phyloP scores from a whole-genome alignment of 2,329 filamentous ascomycete species.

The Nemania abortiva region DNA sequence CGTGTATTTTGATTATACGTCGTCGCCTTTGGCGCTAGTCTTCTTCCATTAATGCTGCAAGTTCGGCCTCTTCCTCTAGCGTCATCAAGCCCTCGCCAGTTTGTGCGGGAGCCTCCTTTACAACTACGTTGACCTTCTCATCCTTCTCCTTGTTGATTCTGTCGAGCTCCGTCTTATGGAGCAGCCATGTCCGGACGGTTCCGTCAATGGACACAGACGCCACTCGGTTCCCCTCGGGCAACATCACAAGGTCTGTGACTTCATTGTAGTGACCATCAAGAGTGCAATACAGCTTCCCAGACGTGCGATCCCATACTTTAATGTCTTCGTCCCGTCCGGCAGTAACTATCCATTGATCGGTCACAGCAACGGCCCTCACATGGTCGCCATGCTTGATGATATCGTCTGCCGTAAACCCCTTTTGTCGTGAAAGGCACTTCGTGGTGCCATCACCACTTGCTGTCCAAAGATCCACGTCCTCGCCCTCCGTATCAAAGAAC shows the following conservation, averaged over 20 bases:
- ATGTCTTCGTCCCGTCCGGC: constrained; percentile 92
- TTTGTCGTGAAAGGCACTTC: constrained; percentile 79
- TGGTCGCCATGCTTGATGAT: constrained; percentile 86
- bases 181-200: constrained; percentile 86
- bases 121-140: constrained; percentile 63
- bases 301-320: constrained; percentile 84
- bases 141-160: constrained; percentile 61
- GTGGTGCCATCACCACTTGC: constrained; percentile 90
- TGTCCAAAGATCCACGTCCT: constrained; percentile 85
- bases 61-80: constrained; percentile 90
- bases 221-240: constrained; percentile 65
- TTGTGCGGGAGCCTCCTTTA: constrained; percentile 61
- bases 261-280: constrained; percentile 93
- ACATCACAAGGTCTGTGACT: constrained; percentile 81
- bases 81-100: constrained; percentile 72
- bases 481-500: constrained; percentile 72
- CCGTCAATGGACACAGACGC: constrained; percentile 91
- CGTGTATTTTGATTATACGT: neutral
- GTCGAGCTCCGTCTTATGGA: constrained; percentile 71
- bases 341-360: constrained; percentile 83
- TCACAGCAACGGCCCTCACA: constrained; percentile 83
- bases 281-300: constrained; percentile 78
- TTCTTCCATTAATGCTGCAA: constrained; percentile 90
- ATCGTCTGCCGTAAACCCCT: constrained; percentile 78
- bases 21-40: constrained; percentile 26